A percentile compares a stretch with the other conserved stretches of the same genome.
These are phyloP conservation scores for Globisporangium okanoganense DNA, from an alignment of 352 stramenopile genomes.

Conservation along the genomic window DNA sequence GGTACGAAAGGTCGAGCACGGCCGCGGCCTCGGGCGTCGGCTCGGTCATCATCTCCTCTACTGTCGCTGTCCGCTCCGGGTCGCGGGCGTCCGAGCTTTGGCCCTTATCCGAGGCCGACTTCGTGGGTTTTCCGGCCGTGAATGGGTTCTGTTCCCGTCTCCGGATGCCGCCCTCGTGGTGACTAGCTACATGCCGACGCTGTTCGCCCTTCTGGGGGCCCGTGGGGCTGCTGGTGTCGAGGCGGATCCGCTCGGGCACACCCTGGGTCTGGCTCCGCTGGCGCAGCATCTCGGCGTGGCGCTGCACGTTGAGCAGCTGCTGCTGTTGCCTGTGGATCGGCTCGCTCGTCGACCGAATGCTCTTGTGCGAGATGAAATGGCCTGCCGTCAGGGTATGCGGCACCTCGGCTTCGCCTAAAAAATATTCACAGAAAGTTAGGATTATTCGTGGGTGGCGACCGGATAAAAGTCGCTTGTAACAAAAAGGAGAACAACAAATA, in stretches of 20 bases:
- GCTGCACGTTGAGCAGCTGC: slow-evolving; percentile 15
- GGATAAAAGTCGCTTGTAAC: neutral
- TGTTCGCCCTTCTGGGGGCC: slow-evolving; percentile 7
- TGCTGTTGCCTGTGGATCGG: slow-evolving; percentile 14
- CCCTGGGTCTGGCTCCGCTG: slow-evolving; percentile 10
- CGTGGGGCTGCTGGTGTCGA: slow-evolving; percentile 7
- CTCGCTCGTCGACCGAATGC: slow-evolving; percentile 6
- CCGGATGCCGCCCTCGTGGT: neutral
- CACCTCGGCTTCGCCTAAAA: slow-evolving; percentile 8
- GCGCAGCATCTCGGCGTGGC: slow-evolving; percentile 12
- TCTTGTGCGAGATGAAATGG: slow-evolving; percentile 2
- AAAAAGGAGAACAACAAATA: neutral
- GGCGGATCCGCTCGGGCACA: neutral
- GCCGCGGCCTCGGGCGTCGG: neutral
- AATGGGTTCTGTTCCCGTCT: slow-evolving; percentile 9
- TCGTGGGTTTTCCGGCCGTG: neutral
- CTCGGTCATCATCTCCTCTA: neutral
- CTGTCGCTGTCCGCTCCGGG: neutral
- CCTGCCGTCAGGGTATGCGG: slow-evolving; percentile 4
- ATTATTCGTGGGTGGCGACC: neutral
- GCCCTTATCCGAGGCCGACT: slow-evolving; percentile 12
- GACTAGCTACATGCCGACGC: neutral
- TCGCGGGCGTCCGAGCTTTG: neutral
- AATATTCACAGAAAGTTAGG: neutral
- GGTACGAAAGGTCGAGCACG: slow-evolving; percentile 20